phyloP scores from a whole-genome alignment of 176 grass and related monocot species.

The Aechmea fasciata region DNA sequence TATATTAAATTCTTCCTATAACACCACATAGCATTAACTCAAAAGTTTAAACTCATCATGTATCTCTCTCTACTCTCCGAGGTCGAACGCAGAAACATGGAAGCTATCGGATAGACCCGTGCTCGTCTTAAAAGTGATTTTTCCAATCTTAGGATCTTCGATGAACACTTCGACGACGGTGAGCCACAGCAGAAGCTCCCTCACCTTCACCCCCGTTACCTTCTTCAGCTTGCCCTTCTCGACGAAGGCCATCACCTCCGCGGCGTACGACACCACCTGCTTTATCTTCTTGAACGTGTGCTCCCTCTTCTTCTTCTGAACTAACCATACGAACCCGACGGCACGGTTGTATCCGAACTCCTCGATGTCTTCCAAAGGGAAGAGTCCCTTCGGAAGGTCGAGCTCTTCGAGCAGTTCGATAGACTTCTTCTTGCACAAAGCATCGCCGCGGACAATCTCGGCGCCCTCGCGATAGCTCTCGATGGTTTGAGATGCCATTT shows the following conservation, averaged over 20 bases:
- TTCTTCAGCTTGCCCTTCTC: background rate
- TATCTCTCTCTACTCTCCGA: background rate
- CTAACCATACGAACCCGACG: too few species aligned
- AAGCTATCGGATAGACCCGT: background rate
- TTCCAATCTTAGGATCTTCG: background rate
- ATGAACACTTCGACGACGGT: constrained; percentile 16
- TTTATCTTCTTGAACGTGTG: constrained; percentile 37
- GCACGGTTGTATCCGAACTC: too few species aligned
- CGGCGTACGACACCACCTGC: too few species aligned
- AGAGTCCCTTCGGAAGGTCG: too few species aligned
- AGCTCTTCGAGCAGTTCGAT: constrained; percentile 9
- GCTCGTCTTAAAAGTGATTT: too few species aligned
- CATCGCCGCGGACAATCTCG: background rate
- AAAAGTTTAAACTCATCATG: too few species aligned
- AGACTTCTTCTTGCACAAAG: constrained; percentile 5
- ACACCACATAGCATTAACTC: too few species aligned
- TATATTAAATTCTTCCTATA: too few species aligned
- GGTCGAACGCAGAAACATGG: background rate
- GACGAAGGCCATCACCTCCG: too few species aligned
- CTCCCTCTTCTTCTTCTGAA: constrained; percentile 16
- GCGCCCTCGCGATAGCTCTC: background rate
- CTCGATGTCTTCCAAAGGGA: too few species aligned
- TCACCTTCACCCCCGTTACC: constrained; percentile 11
- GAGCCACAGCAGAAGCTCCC: constrained; percentile 33
- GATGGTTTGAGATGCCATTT: constrained; percentile 9